Base-by-base conservation (phyloP, 805 yeast genomes). In the Candida wancherniae region DNA sequence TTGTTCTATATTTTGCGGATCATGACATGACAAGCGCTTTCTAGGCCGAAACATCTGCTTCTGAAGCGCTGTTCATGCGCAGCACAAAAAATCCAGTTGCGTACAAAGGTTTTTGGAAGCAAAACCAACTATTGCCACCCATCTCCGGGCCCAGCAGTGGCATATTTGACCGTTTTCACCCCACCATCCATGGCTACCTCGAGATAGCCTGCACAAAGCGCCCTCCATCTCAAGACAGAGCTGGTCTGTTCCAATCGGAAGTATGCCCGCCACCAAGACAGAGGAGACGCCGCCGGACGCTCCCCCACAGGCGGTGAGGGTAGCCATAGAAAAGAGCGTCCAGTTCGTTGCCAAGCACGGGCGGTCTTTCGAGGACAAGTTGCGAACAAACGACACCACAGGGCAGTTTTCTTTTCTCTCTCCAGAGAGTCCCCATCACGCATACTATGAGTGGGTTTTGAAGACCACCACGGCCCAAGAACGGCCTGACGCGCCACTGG, bases 301-400 rank as follows among this genome's bases (percentile, higher is more conserved):
- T 3, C 47, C 42, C 7, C 45, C 84, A 3, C 70, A 62, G 6
- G 66, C 68, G 9, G 45, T 69, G 5, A 57, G 61, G 39, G 67
- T 67, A 10, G 67, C 73, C 12, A 79, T 88, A 12, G 77, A 73
- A 29, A 83, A 80, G 48, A 83, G 95, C 0, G 86, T 80, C 0
- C 72, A 63, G 3, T 84, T 80, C 47, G 85, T 87, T 5, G 44
- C 58, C 17, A 65, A 81, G 39, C 82, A 84, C 48, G 95, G 95
- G 0, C 46, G 52, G 1, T 60, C 71, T 2, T 84, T 85, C 55
- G 92, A 80, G 45, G 60, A 61, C 7, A 61, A 81, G 29, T 68
- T 84, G 34, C 57, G 58, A 11, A 61, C 58, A 21, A 77, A 77
- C 40, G 53, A 61, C 10, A 51, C 58, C 5, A 68, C 68, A 29